phyloP scores from a whole-genome alignment of 2,329 filamentous ascomycete genomes.

The Fusarium liriodendri region DNA sequence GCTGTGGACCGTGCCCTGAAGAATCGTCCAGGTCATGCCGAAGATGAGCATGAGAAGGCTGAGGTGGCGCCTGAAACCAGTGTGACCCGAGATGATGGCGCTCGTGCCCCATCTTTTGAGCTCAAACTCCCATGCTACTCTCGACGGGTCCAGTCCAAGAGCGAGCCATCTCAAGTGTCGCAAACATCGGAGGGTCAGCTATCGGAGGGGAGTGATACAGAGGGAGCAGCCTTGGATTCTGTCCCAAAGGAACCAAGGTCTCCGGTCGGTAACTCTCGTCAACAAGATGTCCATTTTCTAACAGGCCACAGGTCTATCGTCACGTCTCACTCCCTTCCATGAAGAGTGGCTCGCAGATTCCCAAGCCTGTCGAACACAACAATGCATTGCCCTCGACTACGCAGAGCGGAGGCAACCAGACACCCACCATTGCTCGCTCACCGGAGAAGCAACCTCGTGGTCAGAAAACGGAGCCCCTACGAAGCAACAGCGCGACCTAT shows the following conservation, averaged over 20 bases:
- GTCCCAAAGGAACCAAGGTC: slow-evolving; percentile 17
- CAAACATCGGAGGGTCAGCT: slow-evolving; percentile 34
- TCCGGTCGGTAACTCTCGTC: slow-evolving; percentile 10
- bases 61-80: slow-evolving; percentile 37
- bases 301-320: slow-evolving; percentile 30
- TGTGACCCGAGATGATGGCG: slow-evolving; percentile 22
- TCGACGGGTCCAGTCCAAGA: slow-evolving; percentile 60
- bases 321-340: slow-evolving; percentile 44
- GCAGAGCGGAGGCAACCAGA: not conserved
- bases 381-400: slow-evolving; percentile 10
- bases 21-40: slow-evolving; percentile 3
- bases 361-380: slow-evolving; percentile 33
- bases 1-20: slow-evolving; percentile 37
- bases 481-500: slow-evolving; percentile 1
- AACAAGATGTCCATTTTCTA: not conserved
- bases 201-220: slow-evolving; percentile 29
- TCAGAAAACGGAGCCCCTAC: not conserved
- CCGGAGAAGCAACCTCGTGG: not conserved
- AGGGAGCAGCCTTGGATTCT: not conserved
- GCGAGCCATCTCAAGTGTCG: slow-evolving; percentile 52
- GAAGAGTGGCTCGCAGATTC: slow-evolving; percentile 41
- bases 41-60: slow-evolving; percentile 31
- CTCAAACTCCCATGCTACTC: slow-evolving; percentile 54
- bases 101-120: slow-evolving; percentile 29
- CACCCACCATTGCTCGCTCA: not conserved